Conservation (phyloP, 768 basidiomycete genomes). For the Scleroderma bovista region DNA sequence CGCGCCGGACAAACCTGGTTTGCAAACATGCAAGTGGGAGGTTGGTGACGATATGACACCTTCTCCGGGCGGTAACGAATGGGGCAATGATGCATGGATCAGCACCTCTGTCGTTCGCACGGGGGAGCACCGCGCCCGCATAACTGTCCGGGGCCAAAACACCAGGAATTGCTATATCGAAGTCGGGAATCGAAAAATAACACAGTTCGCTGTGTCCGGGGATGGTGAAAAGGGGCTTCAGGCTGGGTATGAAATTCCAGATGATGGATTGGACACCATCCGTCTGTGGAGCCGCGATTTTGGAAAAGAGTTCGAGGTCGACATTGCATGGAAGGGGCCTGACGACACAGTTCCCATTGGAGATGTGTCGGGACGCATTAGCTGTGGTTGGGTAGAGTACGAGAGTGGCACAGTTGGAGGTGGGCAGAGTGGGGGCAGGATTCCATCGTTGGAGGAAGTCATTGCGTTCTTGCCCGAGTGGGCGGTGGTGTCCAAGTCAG, state of each 20-base stretch:
- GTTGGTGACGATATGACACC: slow-evolving; percentile 31
- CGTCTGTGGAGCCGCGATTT: slow-evolving; percentile 60
- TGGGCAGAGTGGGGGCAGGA: slow-evolving; percentile 36
- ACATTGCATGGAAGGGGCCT: slow-evolving; percentile 41
- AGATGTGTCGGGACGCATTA: slow-evolving; percentile 40
- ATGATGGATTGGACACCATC: slow-evolving; percentile 34
- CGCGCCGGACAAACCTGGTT: slow-evolving; percentile 25
- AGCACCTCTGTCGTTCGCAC: slow-evolving; percentile 36
- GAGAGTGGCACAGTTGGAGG: slow-evolving; percentile 50
- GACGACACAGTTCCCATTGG: slow-evolving; percentile 1
- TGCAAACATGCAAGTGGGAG: slow-evolving; percentile 48
- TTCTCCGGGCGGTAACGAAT: slow-evolving; percentile 29
- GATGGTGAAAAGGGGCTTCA: slow-evolving; percentile 34
- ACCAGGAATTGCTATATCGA: slow-evolving; percentile 60
- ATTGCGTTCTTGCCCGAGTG: slow-evolving; percentile 60
- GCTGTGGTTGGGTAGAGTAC: slow-evolving; percentile 67
- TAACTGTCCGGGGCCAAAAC: slow-evolving; percentile 50
- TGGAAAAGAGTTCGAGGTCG: slow-evolving; percentile 47
- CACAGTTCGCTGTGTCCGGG: slow-evolving; percentile 35
- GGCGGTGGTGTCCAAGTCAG: slow-evolving; percentile 54
- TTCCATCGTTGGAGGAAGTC: slow-evolving; percentile 68
- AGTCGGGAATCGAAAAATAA: slow-evolving; percentile 45
- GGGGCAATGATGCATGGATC: slow-evolving; percentile 34
- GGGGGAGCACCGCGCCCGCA: slow-evolving; percentile 39
- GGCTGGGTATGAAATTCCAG: slow-evolving; percentile 34